Base-by-base conservation (phyloP, 768 basidiomycete genomes). In the Calocera cornea region DNA sequence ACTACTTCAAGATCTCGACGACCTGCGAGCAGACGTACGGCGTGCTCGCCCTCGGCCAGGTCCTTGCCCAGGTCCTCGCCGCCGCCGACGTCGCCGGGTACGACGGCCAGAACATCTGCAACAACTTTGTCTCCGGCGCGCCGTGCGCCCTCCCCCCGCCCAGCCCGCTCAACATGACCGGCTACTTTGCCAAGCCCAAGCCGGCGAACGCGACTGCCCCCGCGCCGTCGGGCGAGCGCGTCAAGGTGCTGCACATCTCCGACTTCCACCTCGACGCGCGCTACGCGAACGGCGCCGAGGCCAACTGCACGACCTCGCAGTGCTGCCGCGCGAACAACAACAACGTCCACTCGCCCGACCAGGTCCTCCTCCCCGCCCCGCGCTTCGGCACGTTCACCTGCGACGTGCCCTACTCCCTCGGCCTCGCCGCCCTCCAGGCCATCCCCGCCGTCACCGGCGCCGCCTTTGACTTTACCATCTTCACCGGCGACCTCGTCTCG, bases 151-250 rank as follows among this genome's bases (percentile, higher is more conserved):
- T 80, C 22, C 84, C 87, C 10, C 79, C 82, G 0, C 82, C 87
- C 1, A 75, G 84, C 7, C 80, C 86, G 2, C 78, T 91, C 70
- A 82, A 91, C 72, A 72, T 86, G 36, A 85, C 83, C 0, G 77
- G 77, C 14, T 90, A 88, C 86, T 91, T 90, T 75, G 78, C 82
- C 33, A 90, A 88, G 74, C 87, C 88, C 1, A 91, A 90, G 73
- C 89, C 89, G 38, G 34, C 65, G 11, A 68, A 72, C 0, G 80
- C 81, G 33, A 85, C 85, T 2, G 80, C 86, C 14, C 87, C 87
- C n/a, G 79, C 80, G 73, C 81, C 82, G 17, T 87, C 84, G 49
- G 88, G 88, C 14, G 75, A 87, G 71, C 80, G 84, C 40, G 77
- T 89, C 47, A 89, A 88, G 73, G 84, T 90, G 0, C 75, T 91